Evolutionary conservation across 495 filamentous ascomycete genomes (phyloP).

Genomic region (Talaromyces liani): DNA sequence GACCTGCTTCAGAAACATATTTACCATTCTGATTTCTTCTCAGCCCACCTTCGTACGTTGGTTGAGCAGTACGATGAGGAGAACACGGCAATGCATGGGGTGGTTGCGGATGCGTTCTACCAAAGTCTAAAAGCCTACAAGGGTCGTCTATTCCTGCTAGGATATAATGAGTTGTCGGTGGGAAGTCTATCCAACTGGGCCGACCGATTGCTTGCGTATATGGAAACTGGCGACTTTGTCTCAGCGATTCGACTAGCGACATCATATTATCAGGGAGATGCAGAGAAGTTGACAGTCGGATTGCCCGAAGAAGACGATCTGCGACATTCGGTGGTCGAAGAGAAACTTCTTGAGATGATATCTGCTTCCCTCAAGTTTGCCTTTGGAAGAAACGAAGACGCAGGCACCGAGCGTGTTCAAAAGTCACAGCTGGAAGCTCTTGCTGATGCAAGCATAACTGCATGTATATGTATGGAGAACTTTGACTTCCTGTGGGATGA

Average conservation of each 20-base stretch:
- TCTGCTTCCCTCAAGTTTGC: slow-evolving; percentile 86
- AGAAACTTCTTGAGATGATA: slow-evolving; percentile 90
- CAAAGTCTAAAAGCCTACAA: slow-evolving; percentile 97
- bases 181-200: slow-evolving; percentile 96
- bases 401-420: slow-evolving; percentile 41
- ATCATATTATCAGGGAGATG: slow-evolving; percentile 79
- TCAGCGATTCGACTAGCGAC: slow-evolving; percentile 85
- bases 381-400: slow-evolving; percentile 56
- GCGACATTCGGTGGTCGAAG: slow-evolving; percentile 75
- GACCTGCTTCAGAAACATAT: slow-evolving; percentile 89
- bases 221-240: slow-evolving; percentile 93
- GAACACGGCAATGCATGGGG: slow-evolving; percentile 84
- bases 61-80: slow-evolving; percentile 87
- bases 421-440: slow-evolving; percentile 62
- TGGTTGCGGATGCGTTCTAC: slow-evolving; percentile 94
- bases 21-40: slow-evolving; percentile 84
- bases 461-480: slow-evolving; percentile 68
- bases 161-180: slow-evolving; percentile 81
- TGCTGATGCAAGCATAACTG: slow-evolving; percentile 74
- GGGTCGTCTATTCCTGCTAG: slow-evolving; percentile 83
- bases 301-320: slow-evolving; percentile 75
- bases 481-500: slow-evolving; percentile 84
- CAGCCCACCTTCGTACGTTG: slow-evolving; percentile 68
- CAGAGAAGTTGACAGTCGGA: slow-evolving; percentile 87
- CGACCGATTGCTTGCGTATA: slow-evolving; percentile 88